These are phyloP conservation scores for Trichoderma lentiforme DNA, from an alignment of 2,329 filamentous ascomycete genomes.

Conservation along the genomic window DNA sequence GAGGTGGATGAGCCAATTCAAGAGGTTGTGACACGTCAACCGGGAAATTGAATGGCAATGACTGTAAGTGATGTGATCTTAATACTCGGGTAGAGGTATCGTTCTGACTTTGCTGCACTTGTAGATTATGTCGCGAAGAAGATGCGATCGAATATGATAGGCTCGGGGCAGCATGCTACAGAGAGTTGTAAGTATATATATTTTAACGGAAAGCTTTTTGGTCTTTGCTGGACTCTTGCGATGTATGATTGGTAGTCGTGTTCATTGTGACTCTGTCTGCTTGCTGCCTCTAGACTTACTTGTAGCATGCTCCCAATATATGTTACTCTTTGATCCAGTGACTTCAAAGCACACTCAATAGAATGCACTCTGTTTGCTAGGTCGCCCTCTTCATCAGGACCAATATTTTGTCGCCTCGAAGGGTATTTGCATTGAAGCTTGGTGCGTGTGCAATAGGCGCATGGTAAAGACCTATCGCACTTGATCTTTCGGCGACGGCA, in stretches of 20 bases:
- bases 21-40: not conserved
- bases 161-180: not conserved
- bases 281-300: not conserved
- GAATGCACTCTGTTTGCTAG: not conserved
- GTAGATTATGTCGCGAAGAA: not conserved
- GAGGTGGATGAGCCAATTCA: not conserved
- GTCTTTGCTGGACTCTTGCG: not conserved
- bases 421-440: conserved; percentile 20
- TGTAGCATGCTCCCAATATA: not conserved
- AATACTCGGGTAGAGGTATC: not conserved
- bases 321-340: not conserved
- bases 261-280: not conserved
- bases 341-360: not conserved
- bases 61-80: not conserved
- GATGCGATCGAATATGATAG: not conserved
- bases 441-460: conserved; percentile 19
- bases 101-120: not conserved
- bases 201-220: not conserved
- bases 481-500: conserved; percentile 23
- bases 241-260: not conserved
- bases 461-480: conserved; percentile 20
- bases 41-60: not conserved
- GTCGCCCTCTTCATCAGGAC: not conserved
- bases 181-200: not conserved
- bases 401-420: not conserved